These are phyloP conservation scores for Boletus rubroflammeus DNA, from an alignment of 768 basidiomycete genomes.

Conservation along the genomic window DNA sequence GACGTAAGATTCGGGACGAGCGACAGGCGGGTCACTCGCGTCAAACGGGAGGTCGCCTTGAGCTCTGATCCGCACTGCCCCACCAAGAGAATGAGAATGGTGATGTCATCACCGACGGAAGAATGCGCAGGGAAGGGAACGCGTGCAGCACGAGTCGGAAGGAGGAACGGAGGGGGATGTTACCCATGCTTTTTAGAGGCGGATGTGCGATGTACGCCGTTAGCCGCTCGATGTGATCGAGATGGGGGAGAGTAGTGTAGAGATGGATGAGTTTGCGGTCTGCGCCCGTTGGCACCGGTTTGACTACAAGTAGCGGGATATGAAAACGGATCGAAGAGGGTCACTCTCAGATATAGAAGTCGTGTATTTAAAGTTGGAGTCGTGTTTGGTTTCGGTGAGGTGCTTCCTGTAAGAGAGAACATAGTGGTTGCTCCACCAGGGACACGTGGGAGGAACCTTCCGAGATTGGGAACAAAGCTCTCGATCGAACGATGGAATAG, in stretches of 20 bases:
- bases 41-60: not conserved
- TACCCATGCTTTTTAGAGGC: constrained; percentile 1
- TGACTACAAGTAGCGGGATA: not conserved
- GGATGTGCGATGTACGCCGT: not conserved
- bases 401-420: not conserved
- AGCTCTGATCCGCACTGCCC: not conserved
- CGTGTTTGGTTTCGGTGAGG: not conserved
- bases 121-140: not conserved
- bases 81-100: not conserved
- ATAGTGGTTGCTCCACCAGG: not conserved
- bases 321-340: constrained; percentile 4
- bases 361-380: not conserved
- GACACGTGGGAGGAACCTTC: not conserved
- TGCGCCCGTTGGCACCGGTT: constrained; percentile 9
- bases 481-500: constrained; percentile 6
- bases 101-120: constrained; percentile 3
- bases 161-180: not conserved
- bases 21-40: constrained; percentile 2
- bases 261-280: constrained; percentile 5
- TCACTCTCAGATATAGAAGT: not conserved
- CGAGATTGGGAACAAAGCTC: not conserved
- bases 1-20: constrained; percentile 10
- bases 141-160: not conserved
- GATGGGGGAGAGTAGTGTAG: not conserved
- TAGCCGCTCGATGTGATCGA: constrained; percentile 3